phyloP scores from a whole-genome alignment of 2,329 filamentous ascomycete genomes.

The Plectosphaerella cucumerina region DNA sequence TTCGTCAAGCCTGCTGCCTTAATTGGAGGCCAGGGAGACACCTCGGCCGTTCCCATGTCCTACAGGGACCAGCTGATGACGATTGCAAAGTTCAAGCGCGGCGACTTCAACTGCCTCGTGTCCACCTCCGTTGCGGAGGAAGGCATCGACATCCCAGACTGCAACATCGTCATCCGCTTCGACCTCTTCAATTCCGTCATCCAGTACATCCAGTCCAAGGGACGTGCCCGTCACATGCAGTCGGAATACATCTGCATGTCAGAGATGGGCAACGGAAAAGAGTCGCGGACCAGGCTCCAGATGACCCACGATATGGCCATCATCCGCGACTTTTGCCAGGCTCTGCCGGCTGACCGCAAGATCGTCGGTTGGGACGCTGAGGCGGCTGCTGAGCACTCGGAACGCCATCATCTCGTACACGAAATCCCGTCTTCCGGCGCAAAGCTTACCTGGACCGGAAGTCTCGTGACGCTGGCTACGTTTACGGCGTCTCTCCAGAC shows the following conservation, averaged over 20 bases:
- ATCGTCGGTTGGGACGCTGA: conserved; percentile 57
- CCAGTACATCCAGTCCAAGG: conserved; percentile 90
- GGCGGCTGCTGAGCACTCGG: conserved; percentile 50
- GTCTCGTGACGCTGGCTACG: conserved; percentile 65
- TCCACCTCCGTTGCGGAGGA: conserved; percentile 66
- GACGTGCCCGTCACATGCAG: conserved; percentile 71
- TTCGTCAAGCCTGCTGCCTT: conserved; percentile 60
- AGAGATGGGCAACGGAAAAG: conserved; percentile 63
- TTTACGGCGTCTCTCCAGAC: conserved; percentile 66
- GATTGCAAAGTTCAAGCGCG: conserved; percentile 60
- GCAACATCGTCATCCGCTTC: conserved; percentile 68
- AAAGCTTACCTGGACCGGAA: conserved; percentile 72
- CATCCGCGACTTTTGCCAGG: conserved; percentile 72
- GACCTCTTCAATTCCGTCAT: conserved; percentile 88
- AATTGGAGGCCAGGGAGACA: conserved; percentile 18
- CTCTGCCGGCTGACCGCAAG: conserved; percentile 70
- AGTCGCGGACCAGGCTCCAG: conserved; percentile 53
- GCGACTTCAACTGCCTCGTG: conserved; percentile 59
- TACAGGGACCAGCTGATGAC: conserved; percentile 71
- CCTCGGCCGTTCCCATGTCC: conserved; percentile 39
- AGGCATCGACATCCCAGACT: conserved; percentile 64
- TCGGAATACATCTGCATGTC: conserved; percentile 85
- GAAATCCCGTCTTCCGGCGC: conserved; percentile 66
- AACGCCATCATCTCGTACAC: conserved; percentile 45
- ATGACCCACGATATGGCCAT: conserved; percentile 55